Conservation (phyloP, 495 filamentous ascomycete species). For the Penicillium goetzii region DNA sequence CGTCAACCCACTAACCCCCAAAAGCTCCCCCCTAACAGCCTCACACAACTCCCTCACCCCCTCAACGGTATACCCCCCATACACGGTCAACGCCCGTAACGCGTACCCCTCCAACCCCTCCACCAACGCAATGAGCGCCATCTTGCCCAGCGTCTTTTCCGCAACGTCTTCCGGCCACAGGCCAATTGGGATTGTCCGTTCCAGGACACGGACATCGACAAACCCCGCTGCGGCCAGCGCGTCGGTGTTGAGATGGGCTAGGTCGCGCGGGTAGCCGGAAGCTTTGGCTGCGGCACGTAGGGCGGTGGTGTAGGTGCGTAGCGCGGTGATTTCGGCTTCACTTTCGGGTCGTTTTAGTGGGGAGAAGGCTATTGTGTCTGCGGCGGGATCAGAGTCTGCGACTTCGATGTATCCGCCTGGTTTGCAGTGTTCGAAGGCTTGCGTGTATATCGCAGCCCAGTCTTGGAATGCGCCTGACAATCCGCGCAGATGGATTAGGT, state of each 20-base stretch:
- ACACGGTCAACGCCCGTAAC: constrained; percentile 63
- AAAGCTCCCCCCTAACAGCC: constrained; percentile 55
- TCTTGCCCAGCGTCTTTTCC: constrained; percentile 63
- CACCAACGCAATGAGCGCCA: constrained; percentile 65
- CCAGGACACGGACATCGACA: constrained; percentile 57
- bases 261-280: constrained; percentile 46
- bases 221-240: constrained; percentile 62
- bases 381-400: constrained; percentile 44
- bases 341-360: neutral
- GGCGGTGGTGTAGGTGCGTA: constrained; percentile 41
- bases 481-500: constrained; percentile 67
- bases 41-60: constrained; percentile 60
- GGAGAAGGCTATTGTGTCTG: constrained; percentile 31
- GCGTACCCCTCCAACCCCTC: constrained; percentile 67
- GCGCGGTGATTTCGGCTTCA: constrained; percentile 37
- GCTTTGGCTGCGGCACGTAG: constrained; percentile 42
- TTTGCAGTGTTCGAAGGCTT: constrained; percentile 61
- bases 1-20: constrained; percentile 46
- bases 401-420: constrained; percentile 69
- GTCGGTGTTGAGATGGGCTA: constrained; percentile 56
- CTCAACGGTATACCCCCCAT: constrained; percentile 58
- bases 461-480: constrained; percentile 65
- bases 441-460: constrained; percentile 63
- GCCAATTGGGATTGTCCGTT: constrained; percentile 64
- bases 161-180: constrained; percentile 55